A percentile compares a stretch with the other conserved stretches of the same genome.
Evolutionary conservation across 176 grass and related monocot species (phyloP).

Genomic region (Zea mays): Zm-B73-REFERENCE-NAM-5.0 NC_050096.1:234172001-234172500

Average conservation of each 20-base stretch:
- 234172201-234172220: slow-evolving; percentile 18
- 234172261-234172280: neutral
- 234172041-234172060: too few species aligned
- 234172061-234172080: too few species aligned
- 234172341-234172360: neutral
- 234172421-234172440: too few species aligned
- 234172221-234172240: neutral
- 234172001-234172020: too few species aligned
- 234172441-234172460: neutral
- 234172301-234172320: slow-evolving; percentile 43
- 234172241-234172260: slow-evolving; percentile 16
- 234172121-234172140: too few species aligned
- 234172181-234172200: neutral
- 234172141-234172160: too few species aligned
- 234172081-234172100: too few species aligned
- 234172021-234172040: too few species aligned
- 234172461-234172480: neutral
- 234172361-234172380: neutral
- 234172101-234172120: too few species aligned
- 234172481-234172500: neutral
- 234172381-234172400: neutral
- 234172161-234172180: too few species aligned
- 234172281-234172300: neutral
- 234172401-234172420: neutral
- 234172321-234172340: neutral